phyloP scores from a whole-genome alignment of 2,329 filamentous ascomycete species.

The Diplodia corticola region DNA sequence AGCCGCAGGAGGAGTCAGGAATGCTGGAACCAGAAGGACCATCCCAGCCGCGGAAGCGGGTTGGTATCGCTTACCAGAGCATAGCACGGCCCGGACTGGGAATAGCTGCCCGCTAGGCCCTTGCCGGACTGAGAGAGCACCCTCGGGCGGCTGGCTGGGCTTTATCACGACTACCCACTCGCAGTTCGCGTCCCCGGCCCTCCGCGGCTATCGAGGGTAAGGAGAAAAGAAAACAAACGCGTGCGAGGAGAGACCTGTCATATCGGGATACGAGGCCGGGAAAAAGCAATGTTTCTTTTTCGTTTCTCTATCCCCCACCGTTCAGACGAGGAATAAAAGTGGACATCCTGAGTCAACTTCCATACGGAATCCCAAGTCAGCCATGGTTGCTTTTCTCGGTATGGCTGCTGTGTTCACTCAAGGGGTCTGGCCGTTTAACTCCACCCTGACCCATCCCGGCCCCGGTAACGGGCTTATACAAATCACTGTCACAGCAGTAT shows the following conservation, averaged over 20 bases:
- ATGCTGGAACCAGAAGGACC: background rate
- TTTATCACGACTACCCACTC: background rate
- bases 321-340: background rate
- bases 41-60: constrained; percentile 4
- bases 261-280: background rate
- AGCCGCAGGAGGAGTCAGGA: background rate
- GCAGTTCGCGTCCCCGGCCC: background rate
- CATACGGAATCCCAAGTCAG: background rate
- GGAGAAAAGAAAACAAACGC: background rate
- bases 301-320: background rate
- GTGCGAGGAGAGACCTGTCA: background rate
- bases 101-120: background rate
- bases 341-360: background rate
- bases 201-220: background rate
- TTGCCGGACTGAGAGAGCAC: background rate
- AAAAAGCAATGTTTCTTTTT: background rate
- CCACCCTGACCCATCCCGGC: background rate
- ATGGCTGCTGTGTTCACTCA: background rate
- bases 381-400: background rate
- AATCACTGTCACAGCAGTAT: background rate
- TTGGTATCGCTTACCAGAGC: background rate
- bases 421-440: background rate
- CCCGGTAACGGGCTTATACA: background rate
- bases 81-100: background rate
- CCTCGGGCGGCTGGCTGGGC: background rate